phyloP scores from a whole-genome alignment of 2,329 filamentous ascomycete genomes.

The Paradendryphiella salina region DNA sequence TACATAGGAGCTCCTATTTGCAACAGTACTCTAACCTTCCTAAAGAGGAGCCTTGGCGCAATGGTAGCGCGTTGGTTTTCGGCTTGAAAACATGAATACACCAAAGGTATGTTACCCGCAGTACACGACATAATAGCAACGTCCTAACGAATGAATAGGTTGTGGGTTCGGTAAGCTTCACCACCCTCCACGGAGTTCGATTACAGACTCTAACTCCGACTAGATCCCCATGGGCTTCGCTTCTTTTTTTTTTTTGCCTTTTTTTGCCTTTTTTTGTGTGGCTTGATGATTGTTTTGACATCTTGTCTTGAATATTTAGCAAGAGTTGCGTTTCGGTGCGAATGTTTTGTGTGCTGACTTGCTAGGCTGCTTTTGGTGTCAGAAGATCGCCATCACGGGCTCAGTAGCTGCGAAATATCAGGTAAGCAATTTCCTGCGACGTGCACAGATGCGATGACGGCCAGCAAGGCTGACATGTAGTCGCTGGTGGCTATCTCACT shows the following conservation, averaged over 20 bases:
- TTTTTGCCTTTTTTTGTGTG: background rate
- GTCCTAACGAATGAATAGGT: slow-evolving; percentile 1
- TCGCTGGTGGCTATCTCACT: background rate
- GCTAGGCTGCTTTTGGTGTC: background rate
- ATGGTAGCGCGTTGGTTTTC: slow-evolving; percentile 36
- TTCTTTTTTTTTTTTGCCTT: slow-evolving; percentile 14
- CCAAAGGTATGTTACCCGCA: slow-evolving; percentile 13
- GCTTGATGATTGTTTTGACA: background rate
- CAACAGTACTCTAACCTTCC: slow-evolving; percentile 11
- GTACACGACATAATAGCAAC: too few species aligned
- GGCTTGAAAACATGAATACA: slow-evolving; percentile 18
- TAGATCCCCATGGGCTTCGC: slow-evolving; percentile 16
- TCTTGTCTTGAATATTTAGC: background rate
- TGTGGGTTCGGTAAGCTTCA: slow-evolving; percentile 24
- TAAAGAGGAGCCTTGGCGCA: slow-evolving; percentile 29
- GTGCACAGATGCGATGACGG: background rate
- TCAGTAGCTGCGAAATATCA: background rate
- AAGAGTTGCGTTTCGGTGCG: background rate
- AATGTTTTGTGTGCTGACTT: background rate
- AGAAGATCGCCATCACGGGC: background rate
- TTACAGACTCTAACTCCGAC: background rate
- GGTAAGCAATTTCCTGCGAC: background rate
- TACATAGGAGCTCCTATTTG: background rate
- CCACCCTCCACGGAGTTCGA: slow-evolving; percentile 10
- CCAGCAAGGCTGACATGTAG: background rate